Percentiles rank a stretch among this genome's conserved stretches.
Evolutionary conservation across 768 basidiomycete genomes (phyloP).

Genomic region (Mycena alexandri): DNA sequence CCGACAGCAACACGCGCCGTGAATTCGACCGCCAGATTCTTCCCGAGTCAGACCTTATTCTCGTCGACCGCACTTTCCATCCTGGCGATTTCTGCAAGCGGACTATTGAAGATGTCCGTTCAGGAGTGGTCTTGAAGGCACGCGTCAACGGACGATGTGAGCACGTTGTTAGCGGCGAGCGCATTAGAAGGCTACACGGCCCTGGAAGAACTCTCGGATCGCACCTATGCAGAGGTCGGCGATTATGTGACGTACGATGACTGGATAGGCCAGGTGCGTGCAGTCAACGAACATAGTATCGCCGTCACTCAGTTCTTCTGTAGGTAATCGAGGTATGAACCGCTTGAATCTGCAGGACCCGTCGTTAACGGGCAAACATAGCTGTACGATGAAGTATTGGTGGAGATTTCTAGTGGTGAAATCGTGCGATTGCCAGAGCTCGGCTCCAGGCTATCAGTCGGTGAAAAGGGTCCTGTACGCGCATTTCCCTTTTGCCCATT

Average conservation of each 20-base stretch:
- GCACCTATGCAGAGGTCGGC: constrained; percentile 75
- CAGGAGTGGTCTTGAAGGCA: constrained; percentile 79
- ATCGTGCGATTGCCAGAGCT: constrained; percentile 84
- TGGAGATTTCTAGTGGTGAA: constrained; percentile 73
- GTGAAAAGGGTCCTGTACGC: constrained; percentile 80
- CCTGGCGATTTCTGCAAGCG: constrained; percentile 88
- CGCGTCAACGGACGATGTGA: constrained; percentile 75
- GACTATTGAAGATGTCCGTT: constrained; percentile 76
- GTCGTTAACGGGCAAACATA: constrained; percentile 45
- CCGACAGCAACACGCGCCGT: constrained; percentile 50
- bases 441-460: constrained; percentile 79
- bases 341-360: constrained; percentile 24
- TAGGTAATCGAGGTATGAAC: constrained; percentile 81
- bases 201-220: constrained; percentile 66
- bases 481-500: constrained; percentile 8
- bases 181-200: constrained; percentile 75
- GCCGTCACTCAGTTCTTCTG: constrained; percentile 31
- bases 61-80: constrained; percentile 83
- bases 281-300: not conserved
- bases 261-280: constrained; percentile 90
- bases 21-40: constrained; percentile 73
- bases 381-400: constrained; percentile 87
- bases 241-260: constrained; percentile 87
- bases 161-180: constrained; percentile 77
- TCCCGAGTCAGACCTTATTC: constrained; percentile 72